These are phyloP conservation scores for Erucastrum elatum DNA, from an alignment of 345 rosid species.

Conservation along the genomic window DNA sequence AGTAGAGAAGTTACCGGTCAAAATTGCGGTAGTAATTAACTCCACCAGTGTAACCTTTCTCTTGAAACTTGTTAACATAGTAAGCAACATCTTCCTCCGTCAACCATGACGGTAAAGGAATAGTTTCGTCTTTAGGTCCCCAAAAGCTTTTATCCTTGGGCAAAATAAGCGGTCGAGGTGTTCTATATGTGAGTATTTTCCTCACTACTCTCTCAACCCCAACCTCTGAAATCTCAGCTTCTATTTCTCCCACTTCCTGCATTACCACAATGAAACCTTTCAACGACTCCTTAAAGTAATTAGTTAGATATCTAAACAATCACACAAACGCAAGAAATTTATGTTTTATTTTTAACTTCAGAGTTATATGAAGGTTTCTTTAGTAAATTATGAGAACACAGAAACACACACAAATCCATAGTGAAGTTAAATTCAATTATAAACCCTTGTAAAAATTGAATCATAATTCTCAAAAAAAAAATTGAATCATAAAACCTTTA, in stretches of 20 bases:
- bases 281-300: not conserved
- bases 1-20: conserved; percentile 20
- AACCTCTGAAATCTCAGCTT: conserved; percentile 34
- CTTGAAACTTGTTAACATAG: conserved; percentile 33
- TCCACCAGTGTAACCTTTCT: conserved; percentile 34
- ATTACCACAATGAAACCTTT: not conserved
- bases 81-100: conserved; percentile 35
- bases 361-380: not conserved
- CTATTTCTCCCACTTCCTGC: conserved; percentile 37
- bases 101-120: conserved; percentile 33
- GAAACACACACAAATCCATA: not conserved
- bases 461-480: too few species aligned
- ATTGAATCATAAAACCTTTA: not conserved
- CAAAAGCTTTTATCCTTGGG: conserved; percentile 38
- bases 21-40: conserved; percentile 39
- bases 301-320: not conserved
- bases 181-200: conserved; percentile 24
- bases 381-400: not conserved
- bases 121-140: conserved; percentile 25
- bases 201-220: conserved; percentile 34
- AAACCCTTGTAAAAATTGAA: not conserved
- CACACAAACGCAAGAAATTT: not conserved
- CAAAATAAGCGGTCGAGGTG: conserved; percentile 17
- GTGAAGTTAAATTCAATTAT: not conserved
- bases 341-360: not conserved